Evolutionary conservation across 1,139 yeast species (phyloP), one percentile per base, ranked within the genome.

Genomic region (Starmera stellimalicola): DNA sequence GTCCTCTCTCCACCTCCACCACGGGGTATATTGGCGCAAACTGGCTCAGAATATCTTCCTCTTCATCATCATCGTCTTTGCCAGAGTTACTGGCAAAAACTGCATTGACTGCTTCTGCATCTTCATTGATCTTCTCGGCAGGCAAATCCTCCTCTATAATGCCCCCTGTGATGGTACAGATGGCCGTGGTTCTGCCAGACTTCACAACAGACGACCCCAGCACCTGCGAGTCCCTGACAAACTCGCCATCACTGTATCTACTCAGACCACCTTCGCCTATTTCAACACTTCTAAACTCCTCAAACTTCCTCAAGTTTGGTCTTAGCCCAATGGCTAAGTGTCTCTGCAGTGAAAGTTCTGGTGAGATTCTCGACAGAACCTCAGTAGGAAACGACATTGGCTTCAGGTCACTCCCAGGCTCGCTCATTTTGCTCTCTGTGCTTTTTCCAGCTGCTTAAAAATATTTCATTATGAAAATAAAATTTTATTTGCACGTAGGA

Each of bases 361-460:
- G 96, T 7, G 93, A 87, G 28, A 88, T 70, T 35, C 94, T 65
- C 2, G 93, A 88, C 34, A 88, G 63, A 14, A 87, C 85, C 27
- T 77, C 82, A 1, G 95, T 91, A 4, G 93, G 78, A 52, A 87
- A 84, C 5, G 46, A 29, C 20, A 51, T 42, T 14, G 56, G 54
- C 12, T 43, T 42, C 12, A 46, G 29, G n/a, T 35, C 33, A 26
- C 32, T 19, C 5, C 10, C 12, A 4, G 12, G 12, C 10, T 22
- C 24, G 24, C 12, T 5, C 24, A 22, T 22, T 22, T 22, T 22
- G 5, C n/a, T n/a, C n/a, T n/a, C n/a, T n/a, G n/a, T n/a, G n/a
- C n/a, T n/a, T n/a, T n/a, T n/a, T n/a, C n/a, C n/a, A n/a, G n/a
- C n/a, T n/a, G n/a, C n/a, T n/a, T n/a, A n/a, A n/a, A n/a, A n/a